Percentiles rank a stretch among this genome's conserved stretches.
Evolutionary conservation across 1,139 yeast species (phyloP).

Genomic region (Diutina sp.): DNA sequence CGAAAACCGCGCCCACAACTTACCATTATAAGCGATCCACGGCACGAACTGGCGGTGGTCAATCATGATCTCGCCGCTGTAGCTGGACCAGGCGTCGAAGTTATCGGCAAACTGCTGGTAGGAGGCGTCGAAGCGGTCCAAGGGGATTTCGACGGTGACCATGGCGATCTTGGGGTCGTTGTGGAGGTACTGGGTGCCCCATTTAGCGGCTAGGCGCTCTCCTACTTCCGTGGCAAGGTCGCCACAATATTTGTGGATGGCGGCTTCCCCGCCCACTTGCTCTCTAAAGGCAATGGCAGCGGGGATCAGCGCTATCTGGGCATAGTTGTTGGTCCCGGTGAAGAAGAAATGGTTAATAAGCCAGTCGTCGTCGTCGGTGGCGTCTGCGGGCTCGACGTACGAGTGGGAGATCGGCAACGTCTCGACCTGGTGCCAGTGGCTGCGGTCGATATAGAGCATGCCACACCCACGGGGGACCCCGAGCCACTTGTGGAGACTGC

Average conservation of each 20-base stretch:
- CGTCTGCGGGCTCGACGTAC: slow-evolving; percentile 15
- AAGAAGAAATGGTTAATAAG: slow-evolving; percentile 26
- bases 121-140: slow-evolving; percentile 4
- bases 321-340: slow-evolving; percentile 22
- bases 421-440: slow-evolving; percentile 38
- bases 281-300: slow-evolving; percentile 39
- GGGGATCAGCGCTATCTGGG: slow-evolving; percentile 13
- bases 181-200: slow-evolving; percentile 22
- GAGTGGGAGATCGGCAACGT: slow-evolving; percentile 46
- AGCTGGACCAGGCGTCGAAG: neutral
- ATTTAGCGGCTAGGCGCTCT: slow-evolving; percentile 18
- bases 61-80: slow-evolving; percentile 6
- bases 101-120: neutral
- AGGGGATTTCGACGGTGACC: slow-evolving; percentile 36
- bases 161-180: slow-evolving; percentile 24
- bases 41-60: slow-evolving; percentile 36
- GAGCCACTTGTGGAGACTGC: slow-evolving; percentile 65
- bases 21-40: slow-evolving; percentile 25
- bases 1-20: slow-evolving; percentile 37
- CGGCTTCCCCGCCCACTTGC: slow-evolving; percentile 42
- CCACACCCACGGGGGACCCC: slow-evolving; percentile 49
- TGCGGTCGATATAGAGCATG: slow-evolving; percentile 41
- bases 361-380: slow-evolving; percentile 14
- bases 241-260: slow-evolving; percentile 34
- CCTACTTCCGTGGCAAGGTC: slow-evolving; percentile 32